Conservation (phyloP, 352 stramenopile species). For the Globisporangium iwayamae region DNA sequence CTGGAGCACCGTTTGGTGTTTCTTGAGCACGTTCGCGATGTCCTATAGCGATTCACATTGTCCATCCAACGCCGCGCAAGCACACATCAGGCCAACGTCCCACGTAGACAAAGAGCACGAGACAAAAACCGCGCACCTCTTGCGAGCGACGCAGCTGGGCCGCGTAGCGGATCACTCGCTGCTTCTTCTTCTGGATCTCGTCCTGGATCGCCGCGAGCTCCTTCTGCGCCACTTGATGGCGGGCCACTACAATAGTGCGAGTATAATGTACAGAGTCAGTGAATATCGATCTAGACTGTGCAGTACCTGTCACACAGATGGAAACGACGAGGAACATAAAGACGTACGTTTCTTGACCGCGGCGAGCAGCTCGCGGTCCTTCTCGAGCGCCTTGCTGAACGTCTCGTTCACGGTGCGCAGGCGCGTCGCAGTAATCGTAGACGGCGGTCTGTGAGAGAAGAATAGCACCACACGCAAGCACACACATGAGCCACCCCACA, state of each 20-base stretch:
- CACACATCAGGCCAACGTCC: background rate
- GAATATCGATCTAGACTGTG: background rate
- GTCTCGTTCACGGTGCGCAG: constrained; percentile 75
- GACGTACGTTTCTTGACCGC: constrained; percentile 75
- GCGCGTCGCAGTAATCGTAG: constrained; percentile 69
- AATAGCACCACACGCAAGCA: background rate
- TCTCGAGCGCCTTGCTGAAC: constrained; percentile 72
- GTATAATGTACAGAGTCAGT: background rate
- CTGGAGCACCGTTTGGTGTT: constrained; percentile 55
- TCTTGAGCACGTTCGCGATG: constrained; percentile 63
- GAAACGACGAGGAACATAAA: background rate
- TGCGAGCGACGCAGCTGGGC: constrained; percentile 61
- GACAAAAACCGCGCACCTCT: constrained; percentile 19
- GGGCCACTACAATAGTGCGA: constrained; percentile 34
- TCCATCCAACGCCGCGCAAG: background rate
- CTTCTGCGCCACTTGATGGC: constrained; percentile 70
- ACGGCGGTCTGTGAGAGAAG: constrained; percentile 38
- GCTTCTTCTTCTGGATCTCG: constrained; percentile 67
- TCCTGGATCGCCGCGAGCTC: constrained; percentile 52
- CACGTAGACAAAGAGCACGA: background rate
- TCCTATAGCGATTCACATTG: constrained; percentile 17
- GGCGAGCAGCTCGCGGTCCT: constrained; percentile 63
- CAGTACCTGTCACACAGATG: background rate
- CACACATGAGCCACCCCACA: background rate
- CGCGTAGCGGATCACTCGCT: constrained; percentile 66